These are phyloP conservation scores for Verticillium albo-atrum DNA, from an alignment of 2,329 filamentous ascomycete species.

Conservation along the genomic window DNA sequence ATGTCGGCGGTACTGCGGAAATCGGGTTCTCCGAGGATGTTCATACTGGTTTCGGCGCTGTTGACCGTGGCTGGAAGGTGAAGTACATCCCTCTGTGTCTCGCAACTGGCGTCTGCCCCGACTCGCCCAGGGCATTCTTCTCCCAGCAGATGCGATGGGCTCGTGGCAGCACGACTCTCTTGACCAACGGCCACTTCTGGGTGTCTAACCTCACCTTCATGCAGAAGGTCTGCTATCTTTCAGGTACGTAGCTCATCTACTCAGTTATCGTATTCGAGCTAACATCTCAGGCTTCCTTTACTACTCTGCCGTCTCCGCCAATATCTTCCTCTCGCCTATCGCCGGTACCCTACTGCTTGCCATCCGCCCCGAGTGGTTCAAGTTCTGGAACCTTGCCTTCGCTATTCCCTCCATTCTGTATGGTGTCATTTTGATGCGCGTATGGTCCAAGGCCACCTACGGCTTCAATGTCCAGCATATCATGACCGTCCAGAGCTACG, in stretches of 20 bases:
- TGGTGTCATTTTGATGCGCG: conserved; percentile 30
- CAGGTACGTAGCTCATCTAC: conserved; percentile 18
- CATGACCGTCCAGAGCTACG: conserved; percentile 35
- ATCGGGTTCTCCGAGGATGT: conserved; percentile 39
- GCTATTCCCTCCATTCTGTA: conserved; percentile 34
- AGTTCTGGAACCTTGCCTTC: conserved; percentile 39
- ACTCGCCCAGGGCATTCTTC: conserved; percentile 35
- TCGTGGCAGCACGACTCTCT: conserved; percentile 32
- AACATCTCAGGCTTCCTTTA: conserved; percentile 25
- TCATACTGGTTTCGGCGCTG: conserved; percentile 35
- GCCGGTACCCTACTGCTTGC: conserved; percentile 34
- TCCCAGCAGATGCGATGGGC: conserved; percentile 40
- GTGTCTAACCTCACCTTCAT: conserved; percentile 28
- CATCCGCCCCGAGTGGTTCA: conserved; percentile 33
- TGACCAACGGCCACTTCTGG: conserved; percentile 36
- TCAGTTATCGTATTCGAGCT: neutral
- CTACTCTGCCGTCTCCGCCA: conserved; percentile 33
- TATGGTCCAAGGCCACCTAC: conserved; percentile 34
- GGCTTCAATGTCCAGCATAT: conserved; percentile 37
- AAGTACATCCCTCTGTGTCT: conserved; percentile 35
- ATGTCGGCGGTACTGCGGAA: conserved; percentile 35
- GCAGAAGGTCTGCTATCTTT: conserved; percentile 37
- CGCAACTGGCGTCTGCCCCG: conserved; percentile 36
- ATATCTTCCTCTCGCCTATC: conserved; percentile 34
- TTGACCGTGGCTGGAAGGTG: conserved; percentile 37